Evolutionary conservation across 495 filamentous ascomycete species (phyloP).

Genomic region (Trichocladium uniseriatum): DNA sequence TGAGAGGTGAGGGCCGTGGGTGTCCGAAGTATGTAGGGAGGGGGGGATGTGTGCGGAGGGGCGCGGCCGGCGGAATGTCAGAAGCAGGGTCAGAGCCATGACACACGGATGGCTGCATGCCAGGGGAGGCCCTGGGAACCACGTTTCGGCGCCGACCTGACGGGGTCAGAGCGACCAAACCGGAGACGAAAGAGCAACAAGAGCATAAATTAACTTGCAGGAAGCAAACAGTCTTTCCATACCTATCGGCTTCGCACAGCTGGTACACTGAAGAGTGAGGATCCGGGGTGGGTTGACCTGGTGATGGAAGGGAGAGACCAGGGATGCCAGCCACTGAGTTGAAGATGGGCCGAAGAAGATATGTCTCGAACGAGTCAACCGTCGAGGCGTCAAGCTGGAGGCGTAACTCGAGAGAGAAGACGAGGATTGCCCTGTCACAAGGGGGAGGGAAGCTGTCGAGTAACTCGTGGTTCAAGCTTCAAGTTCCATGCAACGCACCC

Average conservation of each 20-base stretch:
- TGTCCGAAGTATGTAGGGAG: conserved; percentile 26
- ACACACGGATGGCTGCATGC: conserved; percentile 28
- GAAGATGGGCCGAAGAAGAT: background rate
- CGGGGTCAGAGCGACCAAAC: conserved; percentile 12
- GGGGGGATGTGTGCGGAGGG: conserved; percentile 3
- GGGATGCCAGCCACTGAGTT: background rate
- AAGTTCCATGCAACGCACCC: too few relatives aligned
- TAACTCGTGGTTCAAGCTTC: too few relatives aligned
- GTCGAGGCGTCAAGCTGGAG: conserved; percentile 2
- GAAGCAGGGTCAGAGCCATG: conserved; percentile 11
- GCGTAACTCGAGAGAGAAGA: background rate
- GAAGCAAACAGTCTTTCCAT: background rate
- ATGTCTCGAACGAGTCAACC: background rate
- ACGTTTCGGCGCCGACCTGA: conserved; percentile 20
- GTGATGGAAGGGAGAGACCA: background rate
- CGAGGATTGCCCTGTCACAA: background rate
- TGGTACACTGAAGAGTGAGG: background rate
- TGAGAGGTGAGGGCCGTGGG: conserved; percentile 8
- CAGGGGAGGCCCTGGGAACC: conserved; percentile 22
- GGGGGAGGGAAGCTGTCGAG: background rate
- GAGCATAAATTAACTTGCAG: background rate
- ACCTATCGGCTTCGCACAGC: background rate
- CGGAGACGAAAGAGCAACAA: background rate
- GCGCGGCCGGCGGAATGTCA: conserved; percentile 19
- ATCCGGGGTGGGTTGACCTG: background rate